Conservation (phyloP, 345 rosid species). For the Aquilaria malaccensis region DNA sequence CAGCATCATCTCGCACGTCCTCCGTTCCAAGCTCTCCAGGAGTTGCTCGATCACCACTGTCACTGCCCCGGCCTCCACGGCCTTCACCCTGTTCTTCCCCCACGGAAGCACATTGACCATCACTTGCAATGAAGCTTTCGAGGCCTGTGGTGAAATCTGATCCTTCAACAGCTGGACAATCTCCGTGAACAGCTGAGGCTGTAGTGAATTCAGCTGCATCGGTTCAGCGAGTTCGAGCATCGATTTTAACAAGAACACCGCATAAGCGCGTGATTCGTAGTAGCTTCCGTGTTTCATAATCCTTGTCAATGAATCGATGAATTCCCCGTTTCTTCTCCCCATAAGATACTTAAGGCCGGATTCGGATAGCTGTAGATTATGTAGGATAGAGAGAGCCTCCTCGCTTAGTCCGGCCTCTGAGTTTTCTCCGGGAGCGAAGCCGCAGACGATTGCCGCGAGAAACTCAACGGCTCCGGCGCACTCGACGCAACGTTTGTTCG, state of each 20-base stretch:
- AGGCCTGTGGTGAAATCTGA: slow-evolving; percentile 47
- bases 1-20: slow-evolving; percentile 42
- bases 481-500: slow-evolving; percentile 67
- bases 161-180: slow-evolving; percentile 40
- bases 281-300: slow-evolving; percentile 38
- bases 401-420: slow-evolving; percentile 23
- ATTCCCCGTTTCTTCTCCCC: slow-evolving; percentile 32
- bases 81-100: slow-evolving; percentile 70
- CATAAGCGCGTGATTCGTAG: slow-evolving; percentile 48
- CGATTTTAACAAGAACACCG: slow-evolving; percentile 34
- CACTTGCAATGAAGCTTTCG: slow-evolving; percentile 51
- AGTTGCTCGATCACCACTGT: slow-evolving; percentile 51
- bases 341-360: slow-evolving; percentile 45
- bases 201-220: slow-evolving; percentile 32
- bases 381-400: slow-evolving; percentile 59
- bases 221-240: slow-evolving; percentile 54
- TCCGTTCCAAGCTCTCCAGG: slow-evolving; percentile 42
- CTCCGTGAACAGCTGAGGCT: slow-evolving; percentile 35
- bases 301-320: slow-evolving; percentile 41
- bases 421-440: slow-evolving; percentile 2
- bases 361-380: slow-evolving; percentile 57
- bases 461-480: slow-evolving; percentile 68
- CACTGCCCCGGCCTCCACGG: slow-evolving; percentile 52
- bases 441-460: slow-evolving; percentile 32
- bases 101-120: slow-evolving; percentile 40